Base-by-base conservation (phyloP, 768 basidiomycete genomes). In the Chiua virens region DNA sequence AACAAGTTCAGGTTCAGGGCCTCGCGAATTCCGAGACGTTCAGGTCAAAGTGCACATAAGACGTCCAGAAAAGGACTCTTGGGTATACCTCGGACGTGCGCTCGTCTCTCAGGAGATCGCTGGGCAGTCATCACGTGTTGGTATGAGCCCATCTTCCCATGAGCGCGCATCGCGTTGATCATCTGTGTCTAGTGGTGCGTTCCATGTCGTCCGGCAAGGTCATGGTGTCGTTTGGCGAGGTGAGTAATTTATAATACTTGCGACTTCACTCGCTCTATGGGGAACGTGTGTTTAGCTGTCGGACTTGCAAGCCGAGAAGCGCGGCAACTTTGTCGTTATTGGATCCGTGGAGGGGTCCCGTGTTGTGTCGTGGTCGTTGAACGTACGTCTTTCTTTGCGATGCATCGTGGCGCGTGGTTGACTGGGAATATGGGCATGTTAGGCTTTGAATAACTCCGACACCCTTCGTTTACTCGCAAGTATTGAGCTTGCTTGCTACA, bases 21-120 rank as follows among this genome's bases (percentile, higher is more conserved):
- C 34, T 17, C 81, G 81, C 50, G 84, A 86, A 60, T 87, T 89
- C 63, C 82, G 85, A 47, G 89, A 92, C 51, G 80, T 92, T 52
- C 80, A 87, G 52, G 90, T 92, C 52, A 91, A 92, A 66, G 88
- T 92, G 18, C 90, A 92, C 61, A 86, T 90, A 57, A 78, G 90
- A 56, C 75, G 82, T 58, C 85, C 89, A 32, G 89, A 90, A 49
- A 81, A 74, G 62, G 90, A 92, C 66, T 79, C 85, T 17, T 92
- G 90, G 90, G 74, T 81, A 23, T 92, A 92, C 59, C 77, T 91
- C 44, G 90, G 90, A 11, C 80, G 89, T 61, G 90, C 83, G 20
- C 64, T 86, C 22, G 88, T 90, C 43, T 77, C 85, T 25, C 87
- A 91, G 54, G 90, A 92, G 68, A 68, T 87, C 28, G 71, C 71